Evolutionary conservation across 1,139 yeast species (phyloP).

Genomic region (Geotrichum carabidarum): DNA sequence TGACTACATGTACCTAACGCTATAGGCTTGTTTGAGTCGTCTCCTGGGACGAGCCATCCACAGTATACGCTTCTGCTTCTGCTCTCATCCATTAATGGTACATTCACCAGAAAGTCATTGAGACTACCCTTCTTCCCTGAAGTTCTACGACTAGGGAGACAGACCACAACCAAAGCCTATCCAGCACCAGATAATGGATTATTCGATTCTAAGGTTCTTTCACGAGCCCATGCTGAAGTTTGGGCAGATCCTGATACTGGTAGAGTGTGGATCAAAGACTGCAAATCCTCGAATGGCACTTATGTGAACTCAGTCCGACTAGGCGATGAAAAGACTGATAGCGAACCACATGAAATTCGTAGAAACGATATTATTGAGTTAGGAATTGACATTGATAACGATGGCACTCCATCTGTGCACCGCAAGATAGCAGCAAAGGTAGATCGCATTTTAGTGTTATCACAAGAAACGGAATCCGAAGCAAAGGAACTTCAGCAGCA

Average conservation of each 20-base stretch:
- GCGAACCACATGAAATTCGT: constrained; percentile 53
- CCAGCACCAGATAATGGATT: constrained; percentile 84
- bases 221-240: constrained; percentile 89
- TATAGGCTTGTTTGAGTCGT: too few relatives aligned
- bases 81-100: constrained; percentile 68
- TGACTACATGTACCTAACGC: too few relatives aligned
- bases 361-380: constrained; percentile 77
- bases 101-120: constrained; percentile 74
- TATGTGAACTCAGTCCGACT: constrained; percentile 74
- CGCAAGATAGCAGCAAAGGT: constrained; percentile 78
- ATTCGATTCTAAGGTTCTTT: constrained; percentile 87
- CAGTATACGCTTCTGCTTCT: constrained; percentile 52
- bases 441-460: constrained; percentile 62
- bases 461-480: constrained; percentile 31
- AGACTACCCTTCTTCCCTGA: constrained; percentile 80
- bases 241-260: constrained; percentile 68
- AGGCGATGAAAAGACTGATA: constrained; percentile 50
- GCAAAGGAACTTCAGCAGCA: background rate
- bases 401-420: constrained; percentile 53
- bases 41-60: background rate
- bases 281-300: constrained; percentile 91
- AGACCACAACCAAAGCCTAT: constrained; percentile 62
- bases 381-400: constrained; percentile 85
- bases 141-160: constrained; percentile 82
- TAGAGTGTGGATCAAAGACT: constrained; percentile 70